Percentiles rank a stretch among this genome's conserved stretches.
Conservation (phyloP, 2,329 filamentous ascomycete species). For the Arthrobotrys entomopaga region DNA sequence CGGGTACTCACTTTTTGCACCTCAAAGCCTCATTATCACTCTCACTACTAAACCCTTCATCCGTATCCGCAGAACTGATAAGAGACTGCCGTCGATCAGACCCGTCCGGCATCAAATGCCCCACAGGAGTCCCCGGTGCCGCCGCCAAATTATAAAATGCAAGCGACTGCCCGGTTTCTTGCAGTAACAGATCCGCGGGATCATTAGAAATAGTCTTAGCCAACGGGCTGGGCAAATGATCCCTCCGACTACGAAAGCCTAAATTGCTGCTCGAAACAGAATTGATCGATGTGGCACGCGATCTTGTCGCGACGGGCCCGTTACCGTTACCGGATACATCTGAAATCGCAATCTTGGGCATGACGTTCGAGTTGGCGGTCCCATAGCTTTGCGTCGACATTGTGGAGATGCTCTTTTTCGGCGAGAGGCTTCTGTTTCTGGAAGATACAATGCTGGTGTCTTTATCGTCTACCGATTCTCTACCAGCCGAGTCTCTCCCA, state of each 20-base stretch:
- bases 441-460: constrained; percentile 62
- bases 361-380: constrained; percentile 30
- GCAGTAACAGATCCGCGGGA: constrained; percentile 40
- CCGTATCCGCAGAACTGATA: constrained; percentile 67
- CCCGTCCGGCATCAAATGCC: constrained; percentile 60
- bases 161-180: constrained; percentile 36
- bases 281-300: constrained; percentile 42
- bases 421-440: constrained; percentile 59
- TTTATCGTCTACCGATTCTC: constrained; percentile 62
- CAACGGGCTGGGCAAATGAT: constrained; percentile 35
- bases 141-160: constrained; percentile 53
- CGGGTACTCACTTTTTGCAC: constrained; percentile 65
- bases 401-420: constrained; percentile 59
- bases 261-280: constrained; percentile 46
- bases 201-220: constrained; percentile 54
- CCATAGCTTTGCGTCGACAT: constrained; percentile 56
- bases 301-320: constrained; percentile 34
- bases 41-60: constrained; percentile 58
- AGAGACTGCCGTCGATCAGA: constrained; percentile 69
- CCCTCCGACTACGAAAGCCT: constrained; percentile 21
- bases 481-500: constrained; percentile 18
- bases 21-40: constrained; percentile 64
- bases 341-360: constrained; percentile 44
- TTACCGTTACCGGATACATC: constrained; percentile 45
- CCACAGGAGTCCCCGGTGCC: constrained; percentile 54